These are phyloP conservation scores for Rhodamnia argentea DNA, from an alignment of 345 rosid species.

Conservation along the genomic window DNA sequence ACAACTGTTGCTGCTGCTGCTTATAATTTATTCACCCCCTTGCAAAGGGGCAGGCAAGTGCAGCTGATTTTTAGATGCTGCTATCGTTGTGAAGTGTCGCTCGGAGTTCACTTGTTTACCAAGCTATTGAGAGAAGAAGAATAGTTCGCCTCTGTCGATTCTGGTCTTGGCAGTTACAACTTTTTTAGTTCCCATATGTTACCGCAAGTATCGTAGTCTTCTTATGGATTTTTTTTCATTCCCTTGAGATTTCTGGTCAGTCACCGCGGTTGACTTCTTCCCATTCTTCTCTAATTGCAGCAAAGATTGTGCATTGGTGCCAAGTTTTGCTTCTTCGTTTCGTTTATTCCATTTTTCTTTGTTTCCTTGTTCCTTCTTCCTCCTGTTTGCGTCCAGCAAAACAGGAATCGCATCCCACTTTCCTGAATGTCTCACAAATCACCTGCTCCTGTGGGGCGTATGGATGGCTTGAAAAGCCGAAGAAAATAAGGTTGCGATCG, in stretches of 20 bases:
- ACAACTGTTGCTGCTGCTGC: neutral
- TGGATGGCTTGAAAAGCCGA: neutral
- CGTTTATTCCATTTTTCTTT: neutral
- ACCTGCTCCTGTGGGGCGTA: neutral
- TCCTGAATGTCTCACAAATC: neutral
- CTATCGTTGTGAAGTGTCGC: neutral
- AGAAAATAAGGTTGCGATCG: neutral
- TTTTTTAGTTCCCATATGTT: neutral
- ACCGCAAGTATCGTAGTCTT: neutral
- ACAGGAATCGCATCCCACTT: neutral
- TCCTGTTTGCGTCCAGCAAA: neutral
- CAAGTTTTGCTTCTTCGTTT: neutral
- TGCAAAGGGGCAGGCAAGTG: neutral
- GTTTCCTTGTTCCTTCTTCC: neutral
- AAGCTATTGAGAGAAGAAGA: neutral
- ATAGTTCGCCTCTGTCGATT: neutral
- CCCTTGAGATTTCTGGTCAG: slow-evolving; percentile 22
- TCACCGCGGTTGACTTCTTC: neutral
- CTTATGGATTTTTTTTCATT: neutral
- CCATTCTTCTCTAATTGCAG: slow-evolving; percentile 12
- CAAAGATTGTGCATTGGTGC: slow-evolving; percentile 15
- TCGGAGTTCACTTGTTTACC: neutral
- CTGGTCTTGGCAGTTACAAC: neutral
- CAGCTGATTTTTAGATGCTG: neutral
- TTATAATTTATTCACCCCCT: neutral